These are phyloP conservation scores for Lentinula lateritia DNA, from an alignment of 768 basidiomycete genomes.

Conservation along the genomic window DNA sequence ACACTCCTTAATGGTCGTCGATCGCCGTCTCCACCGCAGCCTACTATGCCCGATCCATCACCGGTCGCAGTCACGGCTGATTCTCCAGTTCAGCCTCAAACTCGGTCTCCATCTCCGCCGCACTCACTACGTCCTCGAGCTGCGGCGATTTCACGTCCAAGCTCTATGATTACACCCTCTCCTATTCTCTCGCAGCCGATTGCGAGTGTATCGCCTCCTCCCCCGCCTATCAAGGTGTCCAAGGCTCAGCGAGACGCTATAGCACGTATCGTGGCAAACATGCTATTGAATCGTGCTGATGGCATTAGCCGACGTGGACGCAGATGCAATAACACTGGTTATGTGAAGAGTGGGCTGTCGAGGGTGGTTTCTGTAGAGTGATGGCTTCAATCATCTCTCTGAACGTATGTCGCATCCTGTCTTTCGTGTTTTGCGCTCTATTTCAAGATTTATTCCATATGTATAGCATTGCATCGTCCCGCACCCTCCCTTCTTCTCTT, in stretches of 20 bases:
- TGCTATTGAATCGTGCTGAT: conserved; percentile 8
- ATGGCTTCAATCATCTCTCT: neutral
- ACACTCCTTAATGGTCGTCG: conserved; percentile 5
- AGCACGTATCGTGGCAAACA: conserved; percentile 4
- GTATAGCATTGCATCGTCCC: conserved; percentile 5
- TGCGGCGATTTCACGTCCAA: neutral
- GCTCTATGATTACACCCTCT: neutral
- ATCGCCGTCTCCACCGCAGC: conserved; percentile 2
- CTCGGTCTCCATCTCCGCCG: conserved; percentile 6
- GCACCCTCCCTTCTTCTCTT: neutral
- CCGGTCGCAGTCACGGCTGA: neutral
- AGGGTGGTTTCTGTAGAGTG: conserved; percentile 5
- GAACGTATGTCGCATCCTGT: conserved; percentile 11
- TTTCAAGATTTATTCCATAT: conserved; percentile 8
- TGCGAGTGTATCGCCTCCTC: neutral
- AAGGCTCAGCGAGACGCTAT: conserved; percentile 4
- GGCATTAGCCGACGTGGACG: neutral
- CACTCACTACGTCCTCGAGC: conserved; percentile 4
- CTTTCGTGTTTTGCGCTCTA: neutral
- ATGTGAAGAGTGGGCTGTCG: conserved; percentile 3
- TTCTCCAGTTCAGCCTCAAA: neutral
- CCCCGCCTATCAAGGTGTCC: neutral
- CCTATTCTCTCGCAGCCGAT: neutral
- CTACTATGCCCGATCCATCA: neutral
- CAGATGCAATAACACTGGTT: neutral